phyloP scores from a whole-genome alignment of 1,139 yeast species.

The Diutina pseudorugosa region DNA sequence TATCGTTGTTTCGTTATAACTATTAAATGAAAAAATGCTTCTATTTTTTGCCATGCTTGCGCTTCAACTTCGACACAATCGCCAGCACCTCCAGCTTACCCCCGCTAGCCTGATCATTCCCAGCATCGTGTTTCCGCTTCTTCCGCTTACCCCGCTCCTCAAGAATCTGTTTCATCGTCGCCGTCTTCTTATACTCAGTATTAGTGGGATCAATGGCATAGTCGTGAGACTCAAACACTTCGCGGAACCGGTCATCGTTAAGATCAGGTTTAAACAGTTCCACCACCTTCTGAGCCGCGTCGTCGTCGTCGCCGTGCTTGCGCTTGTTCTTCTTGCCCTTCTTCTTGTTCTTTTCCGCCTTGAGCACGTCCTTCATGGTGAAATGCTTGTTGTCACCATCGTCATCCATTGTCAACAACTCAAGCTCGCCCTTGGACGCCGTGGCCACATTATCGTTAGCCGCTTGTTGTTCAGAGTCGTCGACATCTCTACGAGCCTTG shows the following conservation, averaged over 20 bases:
- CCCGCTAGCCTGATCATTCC: no score
- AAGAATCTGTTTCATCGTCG: constrained; percentile 74
- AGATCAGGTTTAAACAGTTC: constrained; percentile 61
- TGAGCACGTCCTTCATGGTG: constrained; percentile 66
- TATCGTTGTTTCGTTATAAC: no score
- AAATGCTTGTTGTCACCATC: constrained; percentile 58
- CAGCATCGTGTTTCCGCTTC: not conserved
- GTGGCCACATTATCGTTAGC: constrained; percentile 24
- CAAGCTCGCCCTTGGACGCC: constrained; percentile 45
- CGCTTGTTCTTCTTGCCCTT: constrained; percentile 24
- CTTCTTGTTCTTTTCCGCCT: constrained; percentile 60
- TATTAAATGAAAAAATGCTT: not conserved
- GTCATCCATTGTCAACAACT: constrained; percentile 57
- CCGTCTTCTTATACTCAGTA: constrained; percentile 79
- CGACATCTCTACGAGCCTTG: constrained; percentile 33
- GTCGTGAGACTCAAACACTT: constrained; percentile 77
- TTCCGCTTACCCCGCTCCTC: constrained; percentile 48
- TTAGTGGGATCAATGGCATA: constrained; percentile 87
- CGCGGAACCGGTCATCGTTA: constrained; percentile 78
- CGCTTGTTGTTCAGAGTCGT: constrained; percentile 10
- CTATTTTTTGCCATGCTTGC: constrained; percentile 1
- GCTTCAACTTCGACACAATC: not conserved
- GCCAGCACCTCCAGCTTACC: not conserved
- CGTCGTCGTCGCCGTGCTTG: constrained; percentile 29
- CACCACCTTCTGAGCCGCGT: constrained; percentile 18